A percentile compares a stretch with the other conserved stretches of the same genome.
phyloP scores from a whole-genome alignment of 208 protist genomes.

The Trichomonas vaginalis region DNA sequence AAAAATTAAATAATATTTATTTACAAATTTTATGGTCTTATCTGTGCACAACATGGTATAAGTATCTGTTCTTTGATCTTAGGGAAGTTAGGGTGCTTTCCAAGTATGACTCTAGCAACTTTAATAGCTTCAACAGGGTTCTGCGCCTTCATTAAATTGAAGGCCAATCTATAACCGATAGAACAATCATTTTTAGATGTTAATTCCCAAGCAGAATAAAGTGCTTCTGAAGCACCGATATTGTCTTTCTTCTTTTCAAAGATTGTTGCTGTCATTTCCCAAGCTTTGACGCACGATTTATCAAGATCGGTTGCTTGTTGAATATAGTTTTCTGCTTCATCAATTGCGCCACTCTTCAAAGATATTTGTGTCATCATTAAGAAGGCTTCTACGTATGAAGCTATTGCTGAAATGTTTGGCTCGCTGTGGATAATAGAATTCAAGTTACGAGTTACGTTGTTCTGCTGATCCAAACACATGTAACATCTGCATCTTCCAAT shows the following conservation, averaged over 20 bases:
- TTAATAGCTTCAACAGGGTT: background rate
- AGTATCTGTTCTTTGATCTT: background rate
- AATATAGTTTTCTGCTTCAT: background rate
- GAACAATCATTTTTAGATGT: background rate
- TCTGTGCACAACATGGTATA: background rate
- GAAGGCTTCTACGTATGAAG: background rate
- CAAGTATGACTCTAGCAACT: background rate
- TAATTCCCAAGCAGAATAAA: background rate
- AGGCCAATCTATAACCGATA: background rate
- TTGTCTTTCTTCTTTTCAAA: conserved; percentile 8
- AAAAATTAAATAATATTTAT: background rate
- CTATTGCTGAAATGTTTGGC: background rate
- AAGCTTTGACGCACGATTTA: background rate
- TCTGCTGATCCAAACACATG: background rate
- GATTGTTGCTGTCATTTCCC: background rate
- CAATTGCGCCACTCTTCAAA: background rate
- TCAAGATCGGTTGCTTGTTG: background rate
- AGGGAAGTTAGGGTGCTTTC: background rate
- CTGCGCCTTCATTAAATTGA: background rate
- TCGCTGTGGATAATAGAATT: background rate
- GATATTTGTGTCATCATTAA: conserved; percentile 3
- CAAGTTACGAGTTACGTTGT: background rate
- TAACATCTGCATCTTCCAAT: background rate
- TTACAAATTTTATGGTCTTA: background rate
- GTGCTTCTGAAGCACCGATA: background rate